Percentiles rank a stretch among this genome's conserved stretches.
phyloP scores from a whole-genome alignment of 805 yeast species.

The Kockiozyma suomiensis region DNA sequence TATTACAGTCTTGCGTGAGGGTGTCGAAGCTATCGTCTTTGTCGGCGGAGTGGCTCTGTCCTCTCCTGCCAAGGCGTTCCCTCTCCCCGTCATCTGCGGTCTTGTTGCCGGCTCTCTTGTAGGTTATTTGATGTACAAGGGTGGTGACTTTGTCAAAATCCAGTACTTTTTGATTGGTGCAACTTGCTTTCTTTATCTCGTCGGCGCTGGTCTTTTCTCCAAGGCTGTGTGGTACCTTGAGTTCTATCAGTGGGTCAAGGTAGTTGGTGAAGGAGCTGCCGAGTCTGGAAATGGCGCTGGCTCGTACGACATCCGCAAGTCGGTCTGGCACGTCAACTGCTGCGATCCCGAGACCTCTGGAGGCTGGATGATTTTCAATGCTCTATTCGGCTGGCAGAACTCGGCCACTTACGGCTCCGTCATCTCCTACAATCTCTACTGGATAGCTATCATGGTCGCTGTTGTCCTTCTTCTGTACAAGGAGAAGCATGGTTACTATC shows the following conservation, averaged over 20 bases:
- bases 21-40: constrained; percentile 92
- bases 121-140: constrained; percentile 74
- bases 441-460: constrained; percentile 67
- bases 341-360: constrained; percentile 82
- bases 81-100: constrained; percentile 87
- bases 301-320: constrained; percentile 74
- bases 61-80: constrained; percentile 71
- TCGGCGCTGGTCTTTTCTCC: constrained; percentile 89
- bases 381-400: constrained; percentile 92
- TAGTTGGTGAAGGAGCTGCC: constrained; percentile 93
- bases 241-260: constrained; percentile 60
- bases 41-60: constrained; percentile 92
- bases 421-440: constrained; percentile 82
- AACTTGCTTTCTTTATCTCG: constrained; percentile 84
- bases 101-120: constrained; percentile 72
- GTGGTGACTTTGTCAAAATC: constrained; percentile 80
- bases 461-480: constrained; percentile 70
- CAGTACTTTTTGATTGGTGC: constrained; percentile 85
- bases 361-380: constrained; percentile 97
- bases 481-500: constrained; percentile 65
- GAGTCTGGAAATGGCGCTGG: constrained; percentile 95
- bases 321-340: constrained; percentile 97
- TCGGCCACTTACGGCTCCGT: constrained; percentile 93
- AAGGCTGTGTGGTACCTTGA: constrained; percentile 92
- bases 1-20: constrained; percentile 91